Base-by-base conservation (phyloP, 371 early-diverging fungal species). In the Gilbertella persicaria region DNA sequence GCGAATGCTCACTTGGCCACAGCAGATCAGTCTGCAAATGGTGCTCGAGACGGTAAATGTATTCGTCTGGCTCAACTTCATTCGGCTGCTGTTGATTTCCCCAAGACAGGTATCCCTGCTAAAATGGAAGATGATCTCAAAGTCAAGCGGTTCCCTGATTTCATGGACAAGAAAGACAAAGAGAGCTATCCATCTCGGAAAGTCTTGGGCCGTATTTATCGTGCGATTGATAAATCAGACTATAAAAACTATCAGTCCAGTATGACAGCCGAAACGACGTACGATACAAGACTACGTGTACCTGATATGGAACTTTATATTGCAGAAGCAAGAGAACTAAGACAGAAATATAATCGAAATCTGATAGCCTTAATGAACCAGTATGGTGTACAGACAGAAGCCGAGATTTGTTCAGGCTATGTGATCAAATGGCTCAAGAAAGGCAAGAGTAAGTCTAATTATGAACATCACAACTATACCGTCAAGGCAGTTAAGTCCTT, bases 1-100 rank as follows among this genome's bases (percentile, higher is more conserved):
- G 89, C 89, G 12, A 83, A 86, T 60, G 85, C 92, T 1, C 89
- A 90, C 60, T 55, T 89, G 48, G 90, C 86, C 0, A 67, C 69
- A 2, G 86, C 92, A 0, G 95, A 95, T 64, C 20, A 29, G 4
- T 54, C 60, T 12, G 38, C 36, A 0, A 40, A 53, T 3, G 88
- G 88, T 7, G 86, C 87, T 0, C 36, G 53, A 9, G 58, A 80
- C 49, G 69, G 67, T 0, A 62, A 69, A n/a, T 85, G 90, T 44
- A 25, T 89, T 1, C 61, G 61, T 1, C 64, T 94, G 9, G 90
- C 91, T 0, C 77, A 85, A 28, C 66, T 89, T 2, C 91, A 90
- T 45, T 81, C 79, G 3, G 52, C 50, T 2, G 79, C 79, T 17
- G 79, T 78, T 17, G 79, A 79, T 65, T 75, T 72, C 29, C 76